A percentile compares a stretch with the other conserved stretches of the same genome.
Evolutionary conservation across 768 basidiomycete genomes (phyloP).

Genomic region (Suillus ampliporus): DNA sequence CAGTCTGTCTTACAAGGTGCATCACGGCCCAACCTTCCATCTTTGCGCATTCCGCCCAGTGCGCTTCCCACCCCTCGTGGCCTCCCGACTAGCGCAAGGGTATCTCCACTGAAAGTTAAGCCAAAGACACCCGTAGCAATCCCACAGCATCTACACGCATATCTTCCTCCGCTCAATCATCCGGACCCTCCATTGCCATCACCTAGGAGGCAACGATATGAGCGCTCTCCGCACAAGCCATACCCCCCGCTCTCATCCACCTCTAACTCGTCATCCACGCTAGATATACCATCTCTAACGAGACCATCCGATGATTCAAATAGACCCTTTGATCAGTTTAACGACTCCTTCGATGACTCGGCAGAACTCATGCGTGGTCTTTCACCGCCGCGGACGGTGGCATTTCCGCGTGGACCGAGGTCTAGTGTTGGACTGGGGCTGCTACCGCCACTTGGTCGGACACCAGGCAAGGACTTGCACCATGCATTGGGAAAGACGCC

Average conservation of each 20-base stretch:
- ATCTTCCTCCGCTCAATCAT: slow-evolving; percentile 71
- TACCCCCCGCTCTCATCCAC: slow-evolving; percentile 42
- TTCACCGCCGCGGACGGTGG: slow-evolving; percentile 60
- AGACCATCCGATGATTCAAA: slow-evolving; percentile 42
- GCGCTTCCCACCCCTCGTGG: slow-evolving; percentile 43
- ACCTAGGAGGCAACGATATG: slow-evolving; percentile 37
- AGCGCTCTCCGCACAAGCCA: slow-evolving; percentile 37
- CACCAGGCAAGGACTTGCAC: slow-evolving; percentile 63
- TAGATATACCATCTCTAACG: slow-evolving; percentile 61
- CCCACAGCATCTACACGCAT: slow-evolving; percentile 61
- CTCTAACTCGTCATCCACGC: slow-evolving; percentile 31
- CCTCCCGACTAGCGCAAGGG: slow-evolving; percentile 32
- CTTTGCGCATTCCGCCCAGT: slow-evolving; percentile 32
- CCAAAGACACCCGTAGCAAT: slow-evolving; percentile 59
- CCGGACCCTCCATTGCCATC: slow-evolving; percentile 57
- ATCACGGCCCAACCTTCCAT: slow-evolving; percentile 55
- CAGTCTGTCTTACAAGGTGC: slow-evolving; percentile 54
- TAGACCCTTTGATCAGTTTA: slow-evolving; percentile 38
- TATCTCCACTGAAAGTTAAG: slow-evolving; percentile 62
- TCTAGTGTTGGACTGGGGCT: slow-evolving; percentile 39
- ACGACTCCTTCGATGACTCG: slow-evolving; percentile 45
- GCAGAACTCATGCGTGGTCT: slow-evolving; percentile 47
- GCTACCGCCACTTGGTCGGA: slow-evolving; percentile 53
- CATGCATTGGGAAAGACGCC: slow-evolving; percentile 67
- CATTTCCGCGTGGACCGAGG: slow-evolving; percentile 50